phyloP scores from a whole-genome alignment of 805 yeast genomes.

The Teunomyces lycoperdinae region DNA sequence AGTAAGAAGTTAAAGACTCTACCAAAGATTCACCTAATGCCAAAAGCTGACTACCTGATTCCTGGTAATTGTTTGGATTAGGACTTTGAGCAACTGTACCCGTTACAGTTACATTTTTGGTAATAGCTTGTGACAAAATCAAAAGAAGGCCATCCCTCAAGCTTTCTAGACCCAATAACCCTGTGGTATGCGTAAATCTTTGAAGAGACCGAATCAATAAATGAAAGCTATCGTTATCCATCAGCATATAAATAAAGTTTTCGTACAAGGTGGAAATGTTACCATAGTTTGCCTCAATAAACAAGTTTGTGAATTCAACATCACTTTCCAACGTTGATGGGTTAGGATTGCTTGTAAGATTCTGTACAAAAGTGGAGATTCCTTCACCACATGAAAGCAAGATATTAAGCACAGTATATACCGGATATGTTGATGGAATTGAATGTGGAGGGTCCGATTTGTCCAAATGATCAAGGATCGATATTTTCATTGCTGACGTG shows the following conservation, averaged over 20 bases:
- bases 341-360: conserved; percentile 30
- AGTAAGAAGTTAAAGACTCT: conserved; percentile 46
- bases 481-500: conserved; percentile 47
- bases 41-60: conserved; percentile 32
- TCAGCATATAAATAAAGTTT: conserved; percentile 55
- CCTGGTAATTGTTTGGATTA: conserved; percentile 11
- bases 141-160: conserved; percentile 52
- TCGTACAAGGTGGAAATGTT: conserved; percentile 26
- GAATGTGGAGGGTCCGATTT: conserved; percentile 71
- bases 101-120: conserved; percentile 10
- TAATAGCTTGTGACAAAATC: conserved; percentile 26
- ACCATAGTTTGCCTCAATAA: conserved; percentile 28
- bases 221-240: conserved; percentile 72
- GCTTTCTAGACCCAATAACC: conserved; percentile 56
- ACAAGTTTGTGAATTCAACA: conserved; percentile 33
- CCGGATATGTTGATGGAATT: conserved; percentile 55
- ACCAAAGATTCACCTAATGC: conserved; percentile 52
- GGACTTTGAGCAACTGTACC: neutral
- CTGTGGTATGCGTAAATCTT: conserved; percentile 77
- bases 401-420: conserved; percentile 54
- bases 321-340: conserved; percentile 26
- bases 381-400: conserved; percentile 64
- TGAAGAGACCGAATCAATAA: conserved; percentile 70
- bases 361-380: conserved; percentile 51
- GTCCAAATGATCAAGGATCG: conserved; percentile 74